Percentiles rank a stretch among this genome's conserved stretches.
Conservation (phyloP, 1,284 basidiomycete genomes). For the Malassezia equina region DNA sequence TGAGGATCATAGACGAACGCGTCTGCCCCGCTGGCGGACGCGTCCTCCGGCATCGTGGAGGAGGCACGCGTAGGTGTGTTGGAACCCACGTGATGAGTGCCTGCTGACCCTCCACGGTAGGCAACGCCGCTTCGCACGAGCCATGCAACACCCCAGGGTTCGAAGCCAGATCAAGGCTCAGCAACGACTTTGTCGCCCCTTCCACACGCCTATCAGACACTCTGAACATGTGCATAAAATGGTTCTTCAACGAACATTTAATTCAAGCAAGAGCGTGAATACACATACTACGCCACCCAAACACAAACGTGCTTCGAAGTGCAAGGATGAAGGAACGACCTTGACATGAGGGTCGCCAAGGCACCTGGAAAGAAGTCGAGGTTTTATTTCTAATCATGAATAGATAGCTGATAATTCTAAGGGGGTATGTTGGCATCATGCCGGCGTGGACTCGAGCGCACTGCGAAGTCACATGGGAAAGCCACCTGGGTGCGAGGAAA, state of each 20-base stretch:
- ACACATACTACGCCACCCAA: too few relatives aligned
- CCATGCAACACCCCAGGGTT: neutral
- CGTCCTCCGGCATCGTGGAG: neutral
- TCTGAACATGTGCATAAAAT: neutral
- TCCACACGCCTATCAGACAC: neutral
- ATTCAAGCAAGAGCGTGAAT: neutral
- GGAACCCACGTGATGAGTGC: neutral
- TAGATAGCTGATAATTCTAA: too few relatives aligned
- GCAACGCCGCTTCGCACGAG: neutral
- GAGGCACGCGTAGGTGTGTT: neutral
- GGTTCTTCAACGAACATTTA: neutral
- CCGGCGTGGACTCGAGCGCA: too few relatives aligned
- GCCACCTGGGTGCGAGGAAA: neutral
- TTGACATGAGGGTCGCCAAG: too few relatives aligned
- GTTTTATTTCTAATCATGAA: too few relatives aligned
- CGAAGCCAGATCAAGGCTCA: neutral
- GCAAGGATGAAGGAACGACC: too few relatives aligned
- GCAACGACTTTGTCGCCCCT: neutral
- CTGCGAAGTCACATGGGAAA: neutral
- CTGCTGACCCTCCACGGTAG: neutral
- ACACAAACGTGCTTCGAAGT: too few relatives aligned
- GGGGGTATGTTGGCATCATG: too few relatives aligned
- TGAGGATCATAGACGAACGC: conserved; percentile 28
- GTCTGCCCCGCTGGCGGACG: neutral
- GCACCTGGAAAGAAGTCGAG: too few relatives aligned